These are phyloP conservation scores for Kickxella alabastrina DNA, from an alignment of 192 early-diverging fungal species.

Conservation along the genomic window DNA sequence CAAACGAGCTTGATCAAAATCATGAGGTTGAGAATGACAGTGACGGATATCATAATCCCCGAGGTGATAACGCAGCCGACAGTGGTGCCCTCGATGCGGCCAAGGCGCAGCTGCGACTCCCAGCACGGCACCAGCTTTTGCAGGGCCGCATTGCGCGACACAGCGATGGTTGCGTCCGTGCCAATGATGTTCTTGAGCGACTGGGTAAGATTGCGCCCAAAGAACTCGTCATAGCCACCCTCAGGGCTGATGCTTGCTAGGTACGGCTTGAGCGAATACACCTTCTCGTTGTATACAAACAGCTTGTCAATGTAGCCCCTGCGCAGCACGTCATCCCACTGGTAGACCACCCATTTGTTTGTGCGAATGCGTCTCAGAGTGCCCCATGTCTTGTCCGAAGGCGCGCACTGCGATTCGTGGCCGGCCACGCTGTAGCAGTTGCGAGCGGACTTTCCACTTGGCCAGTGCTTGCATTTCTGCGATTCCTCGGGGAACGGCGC, in stretches of 20 bases:
- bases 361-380: conserved; percentile 18
- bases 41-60: conserved; percentile 55
- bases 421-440: conserved; percentile 26
- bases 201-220: conserved; percentile 25
- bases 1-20: conserved; percentile 62
- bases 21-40: conserved; percentile 59
- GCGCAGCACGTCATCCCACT: conserved; percentile 58
- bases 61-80: conserved; percentile 67
- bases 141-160: conserved; percentile 55
- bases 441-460: conserved; percentile 29
- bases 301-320: conserved; percentile 37
- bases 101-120: conserved; percentile 63
- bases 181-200: conserved; percentile 16
- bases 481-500: conserved; percentile 37
- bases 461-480: conserved; percentile 14
- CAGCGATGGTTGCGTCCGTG: conserved; percentile 60
- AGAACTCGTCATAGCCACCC: conserved; percentile 48
- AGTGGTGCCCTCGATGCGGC: conserved; percentile 69
- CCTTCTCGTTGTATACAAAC: conserved; percentile 71
- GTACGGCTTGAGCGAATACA: conserved; percentile 66
- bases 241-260: conserved; percentile 51
- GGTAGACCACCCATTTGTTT: conserved; percentile 58
- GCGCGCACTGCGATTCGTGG: conserved; percentile 14
- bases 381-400: conserved; percentile 15
- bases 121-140: conserved; percentile 56